phyloP scores from a whole-genome alignment of 345 rosid species.

The Dovyalis caffra region DNA sequence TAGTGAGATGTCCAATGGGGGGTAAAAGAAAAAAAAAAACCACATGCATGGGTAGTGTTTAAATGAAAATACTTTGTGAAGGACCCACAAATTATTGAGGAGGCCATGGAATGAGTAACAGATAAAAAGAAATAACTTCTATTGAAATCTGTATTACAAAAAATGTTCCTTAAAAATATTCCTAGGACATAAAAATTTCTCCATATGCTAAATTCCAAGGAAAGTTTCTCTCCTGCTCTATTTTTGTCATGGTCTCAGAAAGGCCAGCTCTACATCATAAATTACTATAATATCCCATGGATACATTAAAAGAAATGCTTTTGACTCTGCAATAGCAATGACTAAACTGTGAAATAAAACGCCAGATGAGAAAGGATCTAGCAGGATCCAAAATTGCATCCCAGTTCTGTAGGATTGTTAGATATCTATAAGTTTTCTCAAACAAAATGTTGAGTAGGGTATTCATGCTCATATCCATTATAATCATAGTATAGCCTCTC shows the following conservation, averaged over 20 bases:
- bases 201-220: constrained; percentile 12
- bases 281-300: constrained; percentile 22
- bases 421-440: constrained; percentile 36
- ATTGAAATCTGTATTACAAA: constrained; percentile 10
- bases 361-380: constrained; percentile 19
- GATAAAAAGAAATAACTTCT: background rate
- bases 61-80: background rate
- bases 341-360: constrained; percentile 17
- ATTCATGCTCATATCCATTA: constrained; percentile 89
- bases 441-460: constrained; percentile 89
- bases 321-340: constrained; percentile 28
- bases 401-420: constrained; percentile 24
- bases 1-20: background rate
- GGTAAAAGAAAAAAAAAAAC: background rate
- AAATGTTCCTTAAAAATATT: constrained; percentile 14
- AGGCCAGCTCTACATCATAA: constrained; percentile 32
- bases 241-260: constrained; percentile 19
- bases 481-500: constrained; percentile 95
- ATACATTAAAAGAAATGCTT: constrained; percentile 24
- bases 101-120: background rate
- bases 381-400: constrained; percentile 41
- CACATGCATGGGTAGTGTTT: background rate
- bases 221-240: constrained; percentile 14
- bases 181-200: constrained; percentile 22
- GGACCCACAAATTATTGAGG: background rate